Conservation (phyloP, 2,329 filamentous ascomycete species). For the Fusarium sp. region DNA sequence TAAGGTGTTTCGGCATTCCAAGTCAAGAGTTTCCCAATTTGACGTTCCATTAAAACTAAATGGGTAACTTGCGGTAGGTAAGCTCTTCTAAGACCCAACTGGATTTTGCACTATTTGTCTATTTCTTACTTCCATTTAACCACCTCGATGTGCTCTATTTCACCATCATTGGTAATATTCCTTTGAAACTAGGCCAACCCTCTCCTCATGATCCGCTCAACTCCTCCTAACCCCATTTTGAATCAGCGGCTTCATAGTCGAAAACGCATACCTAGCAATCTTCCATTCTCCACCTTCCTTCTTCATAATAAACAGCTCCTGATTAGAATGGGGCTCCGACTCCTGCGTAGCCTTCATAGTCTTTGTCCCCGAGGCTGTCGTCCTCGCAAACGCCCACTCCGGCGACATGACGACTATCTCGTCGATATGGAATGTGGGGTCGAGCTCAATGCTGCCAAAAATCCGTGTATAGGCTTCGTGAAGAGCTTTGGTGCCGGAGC, state of each 20-base stretch:
- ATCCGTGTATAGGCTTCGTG: neutral
- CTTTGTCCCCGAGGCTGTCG: neutral
- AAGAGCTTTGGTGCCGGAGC: conserved; percentile 15
- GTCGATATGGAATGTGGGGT: neutral
- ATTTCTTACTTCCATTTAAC: neutral
- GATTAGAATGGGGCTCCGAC: conserved; percentile 14
- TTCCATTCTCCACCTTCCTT: conserved; percentile 29
- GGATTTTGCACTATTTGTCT: neutral
- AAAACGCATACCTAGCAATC: conserved; percentile 40
- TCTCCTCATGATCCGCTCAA: neutral
- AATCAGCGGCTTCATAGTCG: conserved; percentile 38
- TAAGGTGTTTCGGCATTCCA: neutral
- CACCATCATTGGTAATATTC: neutral
- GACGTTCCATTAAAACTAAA: accelerated
- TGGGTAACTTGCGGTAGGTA: neutral
- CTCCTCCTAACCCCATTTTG: conserved; percentile 19
- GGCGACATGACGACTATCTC: neutral
- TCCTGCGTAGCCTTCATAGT: neutral
- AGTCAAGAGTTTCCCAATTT: neutral
- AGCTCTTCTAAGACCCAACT: neutral
- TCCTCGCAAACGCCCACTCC: neutral
- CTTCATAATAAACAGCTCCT: conserved; percentile 38
- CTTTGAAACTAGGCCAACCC: neutral
- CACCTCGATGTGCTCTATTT: accelerated
- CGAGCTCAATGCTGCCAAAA: neutral